These are phyloP conservation scores for Balansia obtecta DNA, from an alignment of 2,329 filamentous ascomycete species.

Conservation along the genomic window DNA sequence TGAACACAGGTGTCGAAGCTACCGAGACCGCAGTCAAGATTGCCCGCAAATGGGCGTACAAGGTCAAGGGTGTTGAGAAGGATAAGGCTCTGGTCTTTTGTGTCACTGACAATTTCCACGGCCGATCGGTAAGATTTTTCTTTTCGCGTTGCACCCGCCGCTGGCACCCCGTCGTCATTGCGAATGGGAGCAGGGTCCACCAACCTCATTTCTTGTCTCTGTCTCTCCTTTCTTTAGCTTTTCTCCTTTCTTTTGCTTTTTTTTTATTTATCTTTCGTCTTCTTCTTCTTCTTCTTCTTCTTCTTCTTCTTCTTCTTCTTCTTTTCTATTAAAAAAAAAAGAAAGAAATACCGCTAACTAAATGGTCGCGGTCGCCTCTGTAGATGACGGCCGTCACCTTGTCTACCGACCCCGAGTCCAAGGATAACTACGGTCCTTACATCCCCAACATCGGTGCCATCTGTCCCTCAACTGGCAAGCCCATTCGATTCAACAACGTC, in stretches of 20 bases:
- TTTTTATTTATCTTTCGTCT: too few species aligned
- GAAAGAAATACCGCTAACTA: conserved; percentile 5
- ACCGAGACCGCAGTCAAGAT: conserved; percentile 95
- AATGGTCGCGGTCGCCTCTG: background rate
- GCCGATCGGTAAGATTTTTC: conserved; percentile 58
- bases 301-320: too few species aligned
- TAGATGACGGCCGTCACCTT: conserved; percentile 91
- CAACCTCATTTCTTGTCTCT: too few species aligned
- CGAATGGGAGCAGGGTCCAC: background rate
- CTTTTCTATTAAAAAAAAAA: too few species aligned
- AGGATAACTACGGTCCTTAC: conserved; percentile 94
- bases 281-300: too few species aligned
- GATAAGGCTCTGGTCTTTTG: conserved; percentile 76
- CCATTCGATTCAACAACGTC: conserved; percentile 79
- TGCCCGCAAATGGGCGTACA: conserved; percentile 96
- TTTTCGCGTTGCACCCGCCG: conserved; percentile 9
- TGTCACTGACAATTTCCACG: conserved; percentile 89
- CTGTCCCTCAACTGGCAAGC: conserved; percentile 60
- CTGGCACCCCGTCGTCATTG: background rate
- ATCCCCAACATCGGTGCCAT: conserved; percentile 74
- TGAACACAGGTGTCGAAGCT: conserved; percentile 96
- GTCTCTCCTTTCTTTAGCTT: too few species aligned
- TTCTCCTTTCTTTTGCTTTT: background rate
- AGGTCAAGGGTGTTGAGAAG: conserved; percentile 79
- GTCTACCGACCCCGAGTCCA: conserved; percentile 88